Percentiles rank a stretch among this genome's conserved stretches.
These are phyloP conservation scores for Pisolithus thermaeus DNA, from an alignment of 1,284 basidiomycete genomes.

Conservation along the genomic window DNA sequence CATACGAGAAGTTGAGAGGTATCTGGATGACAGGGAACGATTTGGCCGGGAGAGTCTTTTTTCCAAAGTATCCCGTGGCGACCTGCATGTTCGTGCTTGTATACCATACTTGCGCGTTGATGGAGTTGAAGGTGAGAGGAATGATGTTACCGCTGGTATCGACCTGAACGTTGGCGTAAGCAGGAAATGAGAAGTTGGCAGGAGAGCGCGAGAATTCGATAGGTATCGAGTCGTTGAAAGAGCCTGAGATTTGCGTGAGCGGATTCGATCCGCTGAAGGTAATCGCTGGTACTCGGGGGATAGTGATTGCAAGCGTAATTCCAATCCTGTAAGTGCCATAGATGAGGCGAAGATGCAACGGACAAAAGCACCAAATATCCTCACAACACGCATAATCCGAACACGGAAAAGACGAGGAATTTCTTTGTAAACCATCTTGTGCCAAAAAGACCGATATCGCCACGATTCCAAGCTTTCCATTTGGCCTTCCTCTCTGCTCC, in stretches of 20 bases:
- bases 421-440: slow-evolving; percentile 64
- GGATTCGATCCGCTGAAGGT: slow-evolving; percentile 54
- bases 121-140: slow-evolving; percentile 63
- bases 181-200: slow-evolving; percentile 84
- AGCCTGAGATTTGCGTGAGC: slow-evolving; percentile 51
- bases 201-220: slow-evolving; percentile 65
- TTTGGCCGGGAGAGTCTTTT: slow-evolving; percentile 57
- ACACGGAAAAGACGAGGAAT: slow-evolving; percentile 61
- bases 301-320: slow-evolving; percentile 65
- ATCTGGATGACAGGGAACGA: slow-evolving; percentile 54
- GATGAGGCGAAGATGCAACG: slow-evolving; percentile 8
- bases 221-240: slow-evolving; percentile 49
- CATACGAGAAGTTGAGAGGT: slow-evolving; percentile 77
- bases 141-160: slow-evolving; percentile 70
- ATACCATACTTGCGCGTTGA: slow-evolving; percentile 65
- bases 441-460: slow-evolving; percentile 71
- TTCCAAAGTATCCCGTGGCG: slow-evolving; percentile 56
- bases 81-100: slow-evolving; percentile 56
- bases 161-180: slow-evolving; percentile 63
- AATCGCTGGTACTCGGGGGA: slow-evolving; percentile 76
- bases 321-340: slow-evolving; percentile 44
- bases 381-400: slow-evolving; percentile 58
- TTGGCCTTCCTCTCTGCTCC: slow-evolving; percentile 48
- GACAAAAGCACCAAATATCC: slow-evolving; percentile 28
- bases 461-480: slow-evolving; percentile 69